These are phyloP conservation scores for Oehlia diaphana DNA, from an alignment of 192 early-diverging fungal species.

Conservation along the genomic window DNA sequence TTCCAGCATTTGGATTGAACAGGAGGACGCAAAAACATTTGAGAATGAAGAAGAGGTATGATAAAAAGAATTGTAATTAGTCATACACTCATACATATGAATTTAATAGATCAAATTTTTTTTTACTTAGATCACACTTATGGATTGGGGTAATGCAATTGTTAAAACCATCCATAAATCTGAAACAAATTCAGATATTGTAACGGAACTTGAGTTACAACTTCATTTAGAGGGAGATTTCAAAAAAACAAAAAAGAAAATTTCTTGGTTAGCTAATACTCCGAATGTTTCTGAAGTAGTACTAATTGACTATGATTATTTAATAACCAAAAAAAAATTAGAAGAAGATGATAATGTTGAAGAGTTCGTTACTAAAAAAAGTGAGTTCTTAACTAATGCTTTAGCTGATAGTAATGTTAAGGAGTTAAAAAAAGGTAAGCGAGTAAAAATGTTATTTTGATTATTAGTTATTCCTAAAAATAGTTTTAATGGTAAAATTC, in stretches of 20 bases:
- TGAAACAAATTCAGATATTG: constrained; percentile 46
- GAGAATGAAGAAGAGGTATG: constrained; percentile 82
- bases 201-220: constrained; percentile 63
- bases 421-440: constrained; percentile 47
- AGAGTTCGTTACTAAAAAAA: constrained; percentile 80
- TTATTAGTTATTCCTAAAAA: not conserved
- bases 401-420: constrained; percentile 73
- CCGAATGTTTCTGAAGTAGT: constrained; percentile 63
- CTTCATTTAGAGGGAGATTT: constrained; percentile 94
- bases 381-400: constrained; percentile 73
- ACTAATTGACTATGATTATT: constrained; percentile 93
- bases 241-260: constrained; percentile 98
- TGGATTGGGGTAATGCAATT: constrained; percentile 99
- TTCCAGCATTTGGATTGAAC: constrained; percentile 76
- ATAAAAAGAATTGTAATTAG: not conserved
- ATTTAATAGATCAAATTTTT: not conserved
- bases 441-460: not conserved
- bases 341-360: constrained; percentile 87
- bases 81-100: not conserved
- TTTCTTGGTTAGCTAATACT: constrained; percentile 87
- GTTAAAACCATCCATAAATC: constrained; percentile 72
- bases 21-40: constrained; percentile 82
- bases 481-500: constrained; percentile 43
- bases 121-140: constrained; percentile 74
- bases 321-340: constrained; percentile 97